Evolutionary conservation across 352 stramenopile genomes (phyloP), one percentile per base, ranked within the genome.

Genomic region (Stephanocyclus meneghinianus): DNA sequence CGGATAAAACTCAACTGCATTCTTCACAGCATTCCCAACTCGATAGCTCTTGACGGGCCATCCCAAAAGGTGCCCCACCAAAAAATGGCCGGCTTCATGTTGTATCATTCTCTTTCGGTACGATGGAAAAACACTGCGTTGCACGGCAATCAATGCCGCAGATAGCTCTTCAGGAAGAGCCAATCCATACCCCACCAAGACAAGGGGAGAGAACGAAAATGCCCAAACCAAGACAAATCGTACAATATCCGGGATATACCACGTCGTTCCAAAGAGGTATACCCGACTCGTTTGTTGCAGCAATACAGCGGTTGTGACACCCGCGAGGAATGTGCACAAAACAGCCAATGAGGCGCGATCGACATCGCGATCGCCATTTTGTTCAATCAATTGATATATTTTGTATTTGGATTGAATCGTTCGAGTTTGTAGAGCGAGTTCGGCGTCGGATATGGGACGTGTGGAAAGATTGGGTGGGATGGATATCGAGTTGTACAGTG

Each of bases 31-130:
- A 79, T 93, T 91, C 10, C 60, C 72, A 10, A 75, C 76, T 61
- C 61, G 71, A 65, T 91, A 93, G 26, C 61, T 77, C 32, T 86
- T 70, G 18, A 93, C 83, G 6, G 88, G 88, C 61, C 77, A 86
- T 30, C 88, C 88, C 1, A 91, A 56, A n/a, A 93, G 68, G 70
- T 93, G 81, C 2, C 80, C 83, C 15, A 93, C 76, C n/a, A 93
- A 71, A 80, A 91, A 91, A 75, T 93, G 88, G 29, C 86, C 88
- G 15, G 88, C 88, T 74, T 93, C 88, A 69, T 93, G 88, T 48
- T 93, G 88, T 50, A 91, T 72, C 81, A 91, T 91, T 40, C 88
- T 76, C 61, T 90, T 83, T 30, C 84, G 65, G 68, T 91, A 93
- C 0, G 80, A 81, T 30, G 84, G 88, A 84, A 93, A 93, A n/a